Evolutionary conservation across 2,329 filamentous ascomycete species (phyloP).

Genomic region (Diplodia intermedia): DNA sequence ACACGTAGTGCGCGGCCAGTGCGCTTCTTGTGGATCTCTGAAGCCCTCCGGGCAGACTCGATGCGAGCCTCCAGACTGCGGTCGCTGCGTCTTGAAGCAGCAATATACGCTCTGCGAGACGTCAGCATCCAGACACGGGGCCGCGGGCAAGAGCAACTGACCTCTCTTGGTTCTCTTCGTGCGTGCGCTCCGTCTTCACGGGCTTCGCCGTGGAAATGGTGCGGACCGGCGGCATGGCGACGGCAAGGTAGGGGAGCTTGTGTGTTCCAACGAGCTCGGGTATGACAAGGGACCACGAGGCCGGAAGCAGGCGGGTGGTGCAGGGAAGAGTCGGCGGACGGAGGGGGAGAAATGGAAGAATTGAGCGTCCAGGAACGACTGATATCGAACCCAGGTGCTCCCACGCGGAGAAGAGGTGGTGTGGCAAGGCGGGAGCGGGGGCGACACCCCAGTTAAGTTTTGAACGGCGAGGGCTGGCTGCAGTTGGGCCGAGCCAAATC

Average conservation of each 20-base stretch:
- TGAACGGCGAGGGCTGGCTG: slow-evolving; percentile 3
- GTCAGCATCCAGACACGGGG: slow-evolving; percentile 33
- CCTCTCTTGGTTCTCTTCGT: slow-evolving; percentile 82
- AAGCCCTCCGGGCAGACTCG: slow-evolving; percentile 85
- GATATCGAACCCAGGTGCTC: slow-evolving; percentile 33
- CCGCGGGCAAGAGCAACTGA: slow-evolving; percentile 37
- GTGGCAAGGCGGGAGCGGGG: slow-evolving; percentile 25
- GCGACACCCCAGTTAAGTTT: slow-evolving; percentile 22
- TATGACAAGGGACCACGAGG: background rate
- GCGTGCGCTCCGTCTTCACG: slow-evolving; percentile 73
- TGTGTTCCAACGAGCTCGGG: background rate
- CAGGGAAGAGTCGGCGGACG: background rate
- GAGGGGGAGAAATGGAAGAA: background rate
- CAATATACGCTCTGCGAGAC: slow-evolving; percentile 77
- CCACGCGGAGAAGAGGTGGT: slow-evolving; percentile 14
- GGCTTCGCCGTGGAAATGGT: slow-evolving; percentile 48
- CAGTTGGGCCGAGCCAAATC: slow-evolving; percentile 22
- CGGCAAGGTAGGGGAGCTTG: background rate
- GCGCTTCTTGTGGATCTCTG: slow-evolving; percentile 87
- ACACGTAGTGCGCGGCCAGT: slow-evolving; percentile 84
- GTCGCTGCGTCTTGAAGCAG: slow-evolving; percentile 85
- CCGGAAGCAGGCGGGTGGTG: background rate
- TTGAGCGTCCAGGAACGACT: slow-evolving; percentile 33
- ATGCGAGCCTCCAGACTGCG: slow-evolving; percentile 86
- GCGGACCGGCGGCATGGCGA: slow-evolving; percentile 49